These are phyloP conservation scores for Mortierella hygrophila DNA, from an alignment of 192 early-diverging fungal genomes.

Conservation along the genomic window DNA sequence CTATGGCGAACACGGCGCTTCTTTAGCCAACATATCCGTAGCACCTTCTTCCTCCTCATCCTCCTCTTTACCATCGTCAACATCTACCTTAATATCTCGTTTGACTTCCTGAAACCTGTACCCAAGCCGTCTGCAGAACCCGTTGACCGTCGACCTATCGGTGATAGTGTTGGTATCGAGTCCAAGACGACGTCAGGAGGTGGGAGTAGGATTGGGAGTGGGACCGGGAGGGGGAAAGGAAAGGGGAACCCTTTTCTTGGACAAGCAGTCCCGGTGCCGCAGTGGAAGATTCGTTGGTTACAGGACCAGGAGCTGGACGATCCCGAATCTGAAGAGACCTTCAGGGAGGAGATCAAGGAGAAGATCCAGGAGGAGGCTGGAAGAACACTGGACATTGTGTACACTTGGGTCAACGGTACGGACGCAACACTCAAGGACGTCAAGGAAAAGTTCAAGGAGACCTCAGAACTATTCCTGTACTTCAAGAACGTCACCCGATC, in stretches of 20 bases:
- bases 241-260: too few relatives aligned
- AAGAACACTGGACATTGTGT: constrained; percentile 44
- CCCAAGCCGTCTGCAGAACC: background rate
- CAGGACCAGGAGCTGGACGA: constrained; percentile 1
- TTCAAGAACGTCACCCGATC: background rate
- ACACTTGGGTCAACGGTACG: constrained; percentile 60
- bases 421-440: constrained; percentile 22
- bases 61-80: constrained; percentile 18
- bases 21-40: background rate
- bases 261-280: background rate
- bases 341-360: background rate
- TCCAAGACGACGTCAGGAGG: background rate
- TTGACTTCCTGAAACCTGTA: background rate
- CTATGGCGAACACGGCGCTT: background rate
- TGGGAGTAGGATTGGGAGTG: too few relatives aligned
- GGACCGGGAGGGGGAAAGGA: too few relatives aligned
- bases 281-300: constrained; percentile 18
- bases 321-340: background rate
- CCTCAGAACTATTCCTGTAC: constrained; percentile 7
- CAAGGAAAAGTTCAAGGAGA: constrained; percentile 20
- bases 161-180: too few relatives aligned
- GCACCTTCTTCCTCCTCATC: background rate
- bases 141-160: background rate
- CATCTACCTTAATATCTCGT: background rate
- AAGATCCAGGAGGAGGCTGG: background rate